Conservation (phyloP, 129 eudicot species). For the Arctium lappa region DNA sequence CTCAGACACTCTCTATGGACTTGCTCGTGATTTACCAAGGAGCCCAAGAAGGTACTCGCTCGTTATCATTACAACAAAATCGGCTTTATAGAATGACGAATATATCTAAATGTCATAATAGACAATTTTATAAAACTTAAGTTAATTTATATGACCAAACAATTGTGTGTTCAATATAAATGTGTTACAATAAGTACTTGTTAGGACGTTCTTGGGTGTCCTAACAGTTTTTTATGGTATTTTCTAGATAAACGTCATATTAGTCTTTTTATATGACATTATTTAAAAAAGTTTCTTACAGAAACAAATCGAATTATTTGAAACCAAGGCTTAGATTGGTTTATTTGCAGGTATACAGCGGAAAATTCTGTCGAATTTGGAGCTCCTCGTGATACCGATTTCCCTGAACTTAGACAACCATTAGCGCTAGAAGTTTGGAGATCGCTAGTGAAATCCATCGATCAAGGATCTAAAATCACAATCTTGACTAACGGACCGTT, state of each 20-base stretch:
- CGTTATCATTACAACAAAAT: neutral
- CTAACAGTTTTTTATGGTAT: neutral
- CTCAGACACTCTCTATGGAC: slow-evolving; percentile 82
- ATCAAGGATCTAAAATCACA: slow-evolving; percentile 50
- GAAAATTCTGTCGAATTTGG: slow-evolving; percentile 64
- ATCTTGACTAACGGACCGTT: slow-evolving; percentile 80
- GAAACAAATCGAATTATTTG: neutral
- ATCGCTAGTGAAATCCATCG: slow-evolving; percentile 42
- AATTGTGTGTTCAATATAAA: neutral
- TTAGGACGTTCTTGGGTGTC: neutral
- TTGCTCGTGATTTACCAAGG: slow-evolving; percentile 81
- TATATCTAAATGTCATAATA: neutral
- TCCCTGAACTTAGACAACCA: slow-evolving; percentile 77
- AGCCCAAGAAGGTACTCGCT: slow-evolving; percentile 74
- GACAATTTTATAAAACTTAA: neutral
- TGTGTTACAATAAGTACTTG: neutral
- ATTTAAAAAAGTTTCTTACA: neutral
- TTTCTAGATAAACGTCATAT: neutral
- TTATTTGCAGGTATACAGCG: slow-evolving; percentile 58
- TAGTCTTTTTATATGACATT: neutral
- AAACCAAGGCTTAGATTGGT: neutral
- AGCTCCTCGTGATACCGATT: slow-evolving; percentile 76
- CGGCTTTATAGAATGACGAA: neutral
- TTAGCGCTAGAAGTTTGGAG: slow-evolving; percentile 68
- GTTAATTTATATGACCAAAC: neutral